Conservation (phyloP, 257 asterid genomes). For the Marsdenia floribunda region DNA sequence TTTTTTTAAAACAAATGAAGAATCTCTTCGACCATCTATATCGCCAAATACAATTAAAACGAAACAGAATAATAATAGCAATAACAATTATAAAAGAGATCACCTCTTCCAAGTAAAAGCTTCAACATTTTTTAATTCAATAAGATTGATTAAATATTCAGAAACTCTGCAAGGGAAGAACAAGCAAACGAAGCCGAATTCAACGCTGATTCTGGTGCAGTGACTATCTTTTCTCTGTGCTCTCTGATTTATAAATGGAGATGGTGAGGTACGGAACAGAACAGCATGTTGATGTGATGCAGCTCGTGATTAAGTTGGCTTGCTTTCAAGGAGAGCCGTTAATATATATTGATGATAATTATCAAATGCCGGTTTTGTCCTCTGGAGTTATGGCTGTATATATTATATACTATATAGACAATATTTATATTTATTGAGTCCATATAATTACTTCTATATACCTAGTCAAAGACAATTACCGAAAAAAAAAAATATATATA, state of each 20-base stretch:
- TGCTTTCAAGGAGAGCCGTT: neutral
- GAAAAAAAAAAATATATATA: no score
- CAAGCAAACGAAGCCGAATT: neutral
- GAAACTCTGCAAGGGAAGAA: neutral
- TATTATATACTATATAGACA: no score
- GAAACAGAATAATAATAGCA: neutral
- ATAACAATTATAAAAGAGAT: neutral
- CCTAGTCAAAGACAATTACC: no score
- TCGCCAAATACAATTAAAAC: neutral
- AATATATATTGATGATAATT: neutral
- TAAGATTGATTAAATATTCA: neutral
- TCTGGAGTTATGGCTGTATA: no score
- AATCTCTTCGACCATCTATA: neutral
- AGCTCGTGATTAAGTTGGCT: neutral
- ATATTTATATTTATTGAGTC: no score
- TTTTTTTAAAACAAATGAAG: no score
- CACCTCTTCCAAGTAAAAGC: conserved; percentile 2
- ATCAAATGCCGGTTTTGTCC: neutral
- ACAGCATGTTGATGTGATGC: neutral
- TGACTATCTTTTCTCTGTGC: neutral
- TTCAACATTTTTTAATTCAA: neutral
- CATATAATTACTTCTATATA: no score
- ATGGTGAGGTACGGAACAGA: neutral
- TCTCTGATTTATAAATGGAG: neutral
- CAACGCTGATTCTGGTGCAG: neutral